Base-by-base conservation (phyloP, 2,329 filamentous ascomycete species). In the Lachnellula hyalina region DNA sequence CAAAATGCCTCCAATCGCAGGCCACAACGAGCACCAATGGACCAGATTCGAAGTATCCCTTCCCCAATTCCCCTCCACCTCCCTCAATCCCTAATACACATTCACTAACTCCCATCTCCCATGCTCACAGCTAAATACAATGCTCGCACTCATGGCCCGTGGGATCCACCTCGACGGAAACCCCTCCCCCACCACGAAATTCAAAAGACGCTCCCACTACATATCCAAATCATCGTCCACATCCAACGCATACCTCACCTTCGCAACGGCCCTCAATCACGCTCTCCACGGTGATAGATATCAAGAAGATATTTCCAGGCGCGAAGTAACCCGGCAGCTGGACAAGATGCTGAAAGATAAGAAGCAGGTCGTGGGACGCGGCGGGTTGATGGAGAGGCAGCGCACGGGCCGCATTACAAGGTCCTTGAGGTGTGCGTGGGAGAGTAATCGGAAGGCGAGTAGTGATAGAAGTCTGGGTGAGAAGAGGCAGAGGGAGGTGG, bases 191-290 rank as follows among this genome's bases (percentile, higher is more conserved):
- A 32, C 28, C 8, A 3, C 8, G 8, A 32, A 25, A 50, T 57
- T 35, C 61, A 61, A 17, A 62, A 67, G 35, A 55, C 50, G 36
- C 52, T 57, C 11, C 47, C 41, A 40, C 21, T 38, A 4, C 46
- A 42, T 5, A 25, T 25, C 25, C 25, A 25, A 5, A 25, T 25
- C 32, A 15, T 47, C 0, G 36, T 59, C 4, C 45, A 36, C 14
- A 8, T 15, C 28, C 17, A 53, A 56, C 17, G 56, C 61, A 28
- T 58, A 65, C 46, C 49, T 62, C 12, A 54, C 57, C 32, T 65
- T 72, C 50, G 62, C 66, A 14, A 64, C 63, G 1, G 55, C 61
- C 45, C 56, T 72, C 41, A 72, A 72, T 49, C 41, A 62, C 35
- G 61, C 64, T 7, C 55, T 70, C 17, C 61, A 69, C 49, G 54